Conservation (phyloP, 306 rosid species). For the Medicago arabica region DNA sequence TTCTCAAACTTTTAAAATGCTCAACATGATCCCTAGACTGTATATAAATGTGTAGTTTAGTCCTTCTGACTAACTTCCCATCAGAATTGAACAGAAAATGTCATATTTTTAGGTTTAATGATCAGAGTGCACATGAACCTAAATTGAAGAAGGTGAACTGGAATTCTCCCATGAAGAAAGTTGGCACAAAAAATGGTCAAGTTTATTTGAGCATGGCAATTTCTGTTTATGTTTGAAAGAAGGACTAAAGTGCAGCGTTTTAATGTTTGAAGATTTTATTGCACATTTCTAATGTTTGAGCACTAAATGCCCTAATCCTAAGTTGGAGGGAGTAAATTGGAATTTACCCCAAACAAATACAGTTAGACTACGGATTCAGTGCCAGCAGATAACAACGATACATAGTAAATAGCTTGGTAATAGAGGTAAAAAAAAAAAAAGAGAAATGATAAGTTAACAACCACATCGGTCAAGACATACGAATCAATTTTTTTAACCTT, state of each 20-base stretch:
- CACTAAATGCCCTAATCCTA: conserved; percentile 12
- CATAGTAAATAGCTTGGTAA: conserved; percentile 19
- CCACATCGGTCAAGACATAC: no score
- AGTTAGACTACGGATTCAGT: not conserved
- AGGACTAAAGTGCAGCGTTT: not conserved
- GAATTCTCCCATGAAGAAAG: conserved; percentile 14
- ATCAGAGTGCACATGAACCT: conserved; percentile 16
- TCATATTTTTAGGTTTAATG: conserved; percentile 12
- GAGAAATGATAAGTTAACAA: no score
- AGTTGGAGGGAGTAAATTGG: conserved; percentile 5
- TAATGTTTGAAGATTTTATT: not conserved
- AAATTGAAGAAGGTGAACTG: conserved; percentile 19
- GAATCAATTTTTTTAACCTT: no score
- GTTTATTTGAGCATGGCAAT: not conserved
- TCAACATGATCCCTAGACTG: conserved; percentile 1
- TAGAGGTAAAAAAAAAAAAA: not conserved
- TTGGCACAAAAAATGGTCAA: not conserved
- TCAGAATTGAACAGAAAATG: conserved; percentile 6
- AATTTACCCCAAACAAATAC: conserved; percentile 24
- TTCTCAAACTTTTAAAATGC: conserved; percentile 28
- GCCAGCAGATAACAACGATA: not conserved
- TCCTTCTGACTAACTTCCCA: not conserved
- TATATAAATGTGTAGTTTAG: not conserved
- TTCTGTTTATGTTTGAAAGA: conserved; percentile 25
- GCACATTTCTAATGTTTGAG: not conserved